Evolutionary conservation across 2,329 filamentous ascomycete species (phyloP).

Genomic region (Neurospora crassa): DNA sequence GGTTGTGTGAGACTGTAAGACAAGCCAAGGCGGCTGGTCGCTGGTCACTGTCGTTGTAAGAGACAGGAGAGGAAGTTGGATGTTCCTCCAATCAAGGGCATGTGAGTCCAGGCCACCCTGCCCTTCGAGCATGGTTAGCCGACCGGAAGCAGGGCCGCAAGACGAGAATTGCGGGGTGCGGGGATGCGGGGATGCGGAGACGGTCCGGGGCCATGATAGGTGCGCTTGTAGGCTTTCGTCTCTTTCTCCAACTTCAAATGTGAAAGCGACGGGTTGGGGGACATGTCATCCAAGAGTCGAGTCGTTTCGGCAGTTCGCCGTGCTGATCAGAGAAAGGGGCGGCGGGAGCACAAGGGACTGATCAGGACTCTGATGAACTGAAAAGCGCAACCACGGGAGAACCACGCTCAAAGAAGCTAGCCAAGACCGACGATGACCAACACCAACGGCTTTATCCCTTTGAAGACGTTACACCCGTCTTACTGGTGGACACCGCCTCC

Average conservation of each 20-base stretch:
- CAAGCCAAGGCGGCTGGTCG: neutral
- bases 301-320: neutral
- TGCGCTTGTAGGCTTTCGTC: slow-evolving; percentile 4
- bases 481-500: neutral
- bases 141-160: neutral
- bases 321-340: neutral
- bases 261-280: neutral
- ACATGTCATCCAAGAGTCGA: neutral
- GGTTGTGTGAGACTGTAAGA: neutral
- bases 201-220: slow-evolving; percentile 3
- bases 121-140: neutral
- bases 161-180: neutral
- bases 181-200: slow-evolving; percentile 1
- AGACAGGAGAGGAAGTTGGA: neutral
- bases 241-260: neutral
- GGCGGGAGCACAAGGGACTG: neutral
- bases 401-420: neutral
- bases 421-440: neutral
- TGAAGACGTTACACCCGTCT: neutral
- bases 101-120: neutral
- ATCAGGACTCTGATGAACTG: neutral
- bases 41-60: neutral
- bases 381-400: too few relatives aligned
- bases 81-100: neutral
- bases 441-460: neutral